phyloP scores from a whole-genome alignment of 768 basidiomycete species.

The Suillus hirtellus region DNA sequence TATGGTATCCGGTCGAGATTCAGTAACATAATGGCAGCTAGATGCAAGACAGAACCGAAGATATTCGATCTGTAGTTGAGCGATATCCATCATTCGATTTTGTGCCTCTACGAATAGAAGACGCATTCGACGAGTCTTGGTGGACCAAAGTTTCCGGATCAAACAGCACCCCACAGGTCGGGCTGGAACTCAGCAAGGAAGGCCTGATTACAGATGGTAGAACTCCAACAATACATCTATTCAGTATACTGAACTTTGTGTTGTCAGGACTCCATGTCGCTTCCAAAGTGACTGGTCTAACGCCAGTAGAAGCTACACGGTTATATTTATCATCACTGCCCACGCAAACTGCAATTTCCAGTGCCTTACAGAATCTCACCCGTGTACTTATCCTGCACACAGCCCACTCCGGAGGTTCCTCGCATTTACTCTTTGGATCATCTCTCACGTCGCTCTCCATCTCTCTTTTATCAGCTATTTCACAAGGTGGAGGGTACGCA shows the following conservation, averaged over 20 bases:
- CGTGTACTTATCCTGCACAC: slow-evolving; percentile 73
- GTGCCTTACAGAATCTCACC: slow-evolving; percentile 56
- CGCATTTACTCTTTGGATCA: slow-evolving; percentile 78
- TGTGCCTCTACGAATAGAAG: slow-evolving; percentile 64
- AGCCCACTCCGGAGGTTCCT: slow-evolving; percentile 56
- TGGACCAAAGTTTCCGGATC: slow-evolving; percentile 52
- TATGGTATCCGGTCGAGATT: neutral
- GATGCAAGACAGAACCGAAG: slow-evolving; percentile 57
- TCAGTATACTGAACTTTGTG: slow-evolving; percentile 9
- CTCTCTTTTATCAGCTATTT: slow-evolving; percentile 68
- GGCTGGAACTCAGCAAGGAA: slow-evolving; percentile 54
- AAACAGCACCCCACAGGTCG: slow-evolving; percentile 29
- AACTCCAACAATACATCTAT: neutral
- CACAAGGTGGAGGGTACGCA: slow-evolving; percentile 75
- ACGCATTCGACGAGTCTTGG: slow-evolving; percentile 72
- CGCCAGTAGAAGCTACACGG: slow-evolving; percentile 37
- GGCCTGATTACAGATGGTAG: slow-evolving; percentile 40
- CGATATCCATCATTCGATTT: slow-evolving; percentile 57
- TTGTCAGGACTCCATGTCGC: slow-evolving; percentile 26
- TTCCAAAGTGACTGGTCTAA: slow-evolving; percentile 10
- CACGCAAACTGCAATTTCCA: slow-evolving; percentile 68
- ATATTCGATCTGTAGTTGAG: slow-evolving; percentile 46
- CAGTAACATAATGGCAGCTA: slow-evolving; percentile 29
- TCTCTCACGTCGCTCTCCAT: slow-evolving; percentile 79
- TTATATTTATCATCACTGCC: slow-evolving; percentile 66